Evolutionary conservation across 768 basidiomycete genomes (phyloP).

Genomic region (Collybia mongolica): DNA sequence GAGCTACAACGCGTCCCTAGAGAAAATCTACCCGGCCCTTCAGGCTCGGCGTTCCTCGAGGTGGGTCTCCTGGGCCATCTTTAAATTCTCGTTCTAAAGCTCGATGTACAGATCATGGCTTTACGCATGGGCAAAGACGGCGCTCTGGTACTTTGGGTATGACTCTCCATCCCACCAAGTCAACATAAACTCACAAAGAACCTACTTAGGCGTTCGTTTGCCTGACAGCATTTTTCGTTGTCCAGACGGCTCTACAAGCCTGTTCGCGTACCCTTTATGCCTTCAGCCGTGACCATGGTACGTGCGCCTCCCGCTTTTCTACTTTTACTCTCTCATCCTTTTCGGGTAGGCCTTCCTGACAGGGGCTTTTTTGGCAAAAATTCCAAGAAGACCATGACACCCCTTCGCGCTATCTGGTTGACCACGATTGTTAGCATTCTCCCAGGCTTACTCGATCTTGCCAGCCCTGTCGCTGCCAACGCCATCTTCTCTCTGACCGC

Average conservation of each 20-base stretch:
- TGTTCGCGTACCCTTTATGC: slow-evolving; percentile 82
- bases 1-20: too few species aligned
- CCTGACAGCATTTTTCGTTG: slow-evolving; percentile 85
- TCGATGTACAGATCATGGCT: slow-evolving; percentile 59
- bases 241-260: slow-evolving; percentile 79
- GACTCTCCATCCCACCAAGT: not conserved
- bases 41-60: slow-evolving; percentile 73
- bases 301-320: slow-evolving; percentile 4
- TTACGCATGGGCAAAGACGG: slow-evolving; percentile 75
- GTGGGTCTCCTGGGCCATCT: slow-evolving; percentile 21
- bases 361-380: slow-evolving; percentile 73
- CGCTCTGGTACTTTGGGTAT: slow-evolving; percentile 76
- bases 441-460: slow-evolving; percentile 74
- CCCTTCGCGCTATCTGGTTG: slow-evolving; percentile 75
- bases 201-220: slow-evolving; percentile 64
- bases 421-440: slow-evolving; percentile 66
- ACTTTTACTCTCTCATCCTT: not conserved
- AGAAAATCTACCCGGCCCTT: slow-evolving; percentile 64
- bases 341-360: slow-evolving; percentile 62
- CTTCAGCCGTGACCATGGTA: slow-evolving; percentile 78
- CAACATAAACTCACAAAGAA: not conserved
- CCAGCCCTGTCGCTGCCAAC: slow-evolving; percentile 71
- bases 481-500: slow-evolving; percentile 84
- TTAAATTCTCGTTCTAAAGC: not conserved
- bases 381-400: slow-evolving; percentile 63